Percentiles rank a stretch among this genome's conserved stretches.
Conservation (phyloP, 2,329 filamentous ascomycete species). For the Fusarium sp. region DNA sequence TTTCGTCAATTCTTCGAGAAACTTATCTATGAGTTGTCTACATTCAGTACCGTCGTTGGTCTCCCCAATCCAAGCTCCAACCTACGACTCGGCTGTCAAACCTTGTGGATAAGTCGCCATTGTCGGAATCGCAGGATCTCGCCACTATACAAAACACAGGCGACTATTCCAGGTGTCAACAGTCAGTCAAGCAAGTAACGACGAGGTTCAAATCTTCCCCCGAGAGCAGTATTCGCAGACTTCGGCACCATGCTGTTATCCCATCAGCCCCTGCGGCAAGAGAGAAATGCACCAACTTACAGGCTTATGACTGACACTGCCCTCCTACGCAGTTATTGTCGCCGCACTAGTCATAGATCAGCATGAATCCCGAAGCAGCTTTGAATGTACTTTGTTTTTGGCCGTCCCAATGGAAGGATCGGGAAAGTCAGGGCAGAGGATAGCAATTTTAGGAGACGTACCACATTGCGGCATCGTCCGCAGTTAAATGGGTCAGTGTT, state of each 20-base stretch:
- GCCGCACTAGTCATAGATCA: neutral
- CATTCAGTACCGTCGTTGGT: neutral
- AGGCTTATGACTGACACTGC: neutral
- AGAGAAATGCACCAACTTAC: neutral
- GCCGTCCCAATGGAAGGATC: neutral
- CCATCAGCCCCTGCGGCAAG: neutral
- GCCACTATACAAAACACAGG: fast-evolving
- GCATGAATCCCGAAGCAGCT: neutral
- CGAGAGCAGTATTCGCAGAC: neutral
- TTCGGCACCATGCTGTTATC: neutral
- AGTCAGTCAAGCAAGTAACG: neutral
- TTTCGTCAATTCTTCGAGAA: neutral
- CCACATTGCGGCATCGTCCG: neutral
- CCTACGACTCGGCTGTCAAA: neutral
- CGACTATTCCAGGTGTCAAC: neutral
- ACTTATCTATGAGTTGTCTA: neutral
- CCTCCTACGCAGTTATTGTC: neutral
- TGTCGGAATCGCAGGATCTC: neutral
- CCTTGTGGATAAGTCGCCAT: neutral
- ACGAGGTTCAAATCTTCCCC: neutral
- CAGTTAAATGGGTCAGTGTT: neutral
- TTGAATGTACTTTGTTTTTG: neutral
- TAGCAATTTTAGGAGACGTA: neutral
- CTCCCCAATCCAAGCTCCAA: neutral
- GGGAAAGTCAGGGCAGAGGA: neutral